phyloP scores from a whole-genome alignment of 345 rosid genomes.

The Salix caprea region DNA sequence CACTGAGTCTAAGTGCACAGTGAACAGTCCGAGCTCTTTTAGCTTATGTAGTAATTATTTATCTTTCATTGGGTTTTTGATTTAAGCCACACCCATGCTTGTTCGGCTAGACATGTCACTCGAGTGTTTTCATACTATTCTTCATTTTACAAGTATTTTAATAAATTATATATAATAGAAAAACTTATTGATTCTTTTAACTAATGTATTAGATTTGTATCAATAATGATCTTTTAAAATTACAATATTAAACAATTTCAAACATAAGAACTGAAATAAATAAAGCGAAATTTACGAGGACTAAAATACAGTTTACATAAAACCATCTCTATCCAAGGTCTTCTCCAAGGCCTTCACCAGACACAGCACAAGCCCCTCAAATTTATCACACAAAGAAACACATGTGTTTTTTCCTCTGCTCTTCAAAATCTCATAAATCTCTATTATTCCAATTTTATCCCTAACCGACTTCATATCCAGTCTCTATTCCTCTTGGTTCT shows the following conservation, averaged over 20 bases:
- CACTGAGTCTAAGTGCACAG: no score
- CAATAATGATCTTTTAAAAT: not conserved
- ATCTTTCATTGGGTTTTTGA: no score
- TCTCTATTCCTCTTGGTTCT: not conserved
- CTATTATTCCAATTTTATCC: conserved; percentile 23
- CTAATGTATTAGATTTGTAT: not conserved
- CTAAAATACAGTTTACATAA: not conserved
- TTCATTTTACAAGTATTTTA: no score
- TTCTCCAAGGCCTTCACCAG: not conserved
- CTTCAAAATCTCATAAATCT: not conserved
- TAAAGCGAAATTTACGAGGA: not conserved
- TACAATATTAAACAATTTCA: not conserved
- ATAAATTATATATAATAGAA: no score
- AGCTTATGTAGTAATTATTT: no score
- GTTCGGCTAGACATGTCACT: no score
- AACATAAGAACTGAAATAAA: not conserved
- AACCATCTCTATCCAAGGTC: not conserved
- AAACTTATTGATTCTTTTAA: no score
- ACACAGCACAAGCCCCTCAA: not conserved
- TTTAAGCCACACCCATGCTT: no score
- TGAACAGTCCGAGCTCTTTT: no score
- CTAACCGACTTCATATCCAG: not conserved
- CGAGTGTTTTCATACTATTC: no score
- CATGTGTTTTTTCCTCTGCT: not conserved
- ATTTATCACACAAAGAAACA: not conserved